These are phyloP conservation scores for Apiospora marii DNA, from an alignment of 2,329 filamentous ascomycete genomes.

Conservation along the genomic window DNA sequence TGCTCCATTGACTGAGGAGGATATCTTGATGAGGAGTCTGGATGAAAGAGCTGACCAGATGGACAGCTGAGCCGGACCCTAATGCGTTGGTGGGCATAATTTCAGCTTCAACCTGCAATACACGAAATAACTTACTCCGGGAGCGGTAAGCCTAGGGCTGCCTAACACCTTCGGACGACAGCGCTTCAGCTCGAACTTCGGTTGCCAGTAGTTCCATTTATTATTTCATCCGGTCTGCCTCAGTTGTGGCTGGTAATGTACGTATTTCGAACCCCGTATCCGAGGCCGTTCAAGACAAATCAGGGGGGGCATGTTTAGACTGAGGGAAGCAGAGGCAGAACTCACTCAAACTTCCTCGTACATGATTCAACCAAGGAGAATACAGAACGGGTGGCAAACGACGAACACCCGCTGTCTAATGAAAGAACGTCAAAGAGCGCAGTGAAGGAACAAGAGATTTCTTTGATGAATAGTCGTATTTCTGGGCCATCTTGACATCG, in stretches of 20 bases:
- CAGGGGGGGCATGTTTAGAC: not conserved
- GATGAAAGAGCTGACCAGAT: slow-evolving; percentile 28
- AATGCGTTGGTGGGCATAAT: not conserved
- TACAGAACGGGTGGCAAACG: not conserved
- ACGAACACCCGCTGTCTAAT: not conserved
- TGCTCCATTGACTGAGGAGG: slow-evolving; percentile 26
- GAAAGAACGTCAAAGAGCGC: not conserved
- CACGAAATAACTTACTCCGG: not conserved
- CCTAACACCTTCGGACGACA: not conserved
- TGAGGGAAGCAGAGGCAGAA: not conserved
- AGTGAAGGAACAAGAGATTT: not conserved
- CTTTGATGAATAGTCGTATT: not conserved
- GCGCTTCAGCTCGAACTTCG: not conserved
- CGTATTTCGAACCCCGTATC: not conserved
- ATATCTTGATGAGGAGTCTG: slow-evolving; percentile 28
- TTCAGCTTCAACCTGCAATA: not conserved
- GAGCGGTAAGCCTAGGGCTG: not conserved
- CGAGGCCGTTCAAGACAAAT: not conserved
- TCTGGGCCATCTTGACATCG: not conserved
- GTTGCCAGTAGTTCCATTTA: not conserved
- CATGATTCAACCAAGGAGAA: not conserved
- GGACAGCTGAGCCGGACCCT: slow-evolving; percentile 8
- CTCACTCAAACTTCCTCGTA: not conserved
- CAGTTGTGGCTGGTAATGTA: not conserved
- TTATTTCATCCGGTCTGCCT: not conserved